phyloP scores from a whole-genome alignment of 495 filamentous ascomycete species.

The Penicillium nucicola region DNA sequence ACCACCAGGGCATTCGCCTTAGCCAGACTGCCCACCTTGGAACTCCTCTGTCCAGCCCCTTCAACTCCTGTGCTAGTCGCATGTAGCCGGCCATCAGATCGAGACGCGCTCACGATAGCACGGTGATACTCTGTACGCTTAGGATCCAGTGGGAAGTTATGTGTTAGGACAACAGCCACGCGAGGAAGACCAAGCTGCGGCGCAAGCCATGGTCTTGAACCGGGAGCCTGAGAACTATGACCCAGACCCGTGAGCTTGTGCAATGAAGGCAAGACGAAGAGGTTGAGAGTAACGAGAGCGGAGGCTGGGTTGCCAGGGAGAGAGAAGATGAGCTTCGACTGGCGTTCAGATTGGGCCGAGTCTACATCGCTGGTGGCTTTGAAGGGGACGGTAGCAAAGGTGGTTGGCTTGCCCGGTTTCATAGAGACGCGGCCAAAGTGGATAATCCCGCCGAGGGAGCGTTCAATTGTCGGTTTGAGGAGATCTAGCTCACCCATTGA shows the following conservation, averaged over 20 bases:
- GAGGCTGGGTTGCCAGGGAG: conserved; percentile 93
- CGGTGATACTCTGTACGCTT: conserved; percentile 85
- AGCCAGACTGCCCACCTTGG: conserved; percentile 79
- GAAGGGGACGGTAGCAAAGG: conserved; percentile 83
- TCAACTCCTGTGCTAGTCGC: conserved; percentile 78
- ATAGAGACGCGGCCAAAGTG: conserved; percentile 96
- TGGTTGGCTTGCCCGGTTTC: conserved; percentile 98
- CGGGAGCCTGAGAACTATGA: conserved; percentile 24
- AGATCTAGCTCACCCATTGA: conserved; percentile 98
- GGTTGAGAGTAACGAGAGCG: conserved; percentile 85
- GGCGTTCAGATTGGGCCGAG: conserved; percentile 47
- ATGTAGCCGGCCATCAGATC: conserved; percentile 63
- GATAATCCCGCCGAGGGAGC: conserved; percentile 83
- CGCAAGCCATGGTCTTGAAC: conserved; percentile 18
- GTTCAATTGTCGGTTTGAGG: conserved; percentile 94
- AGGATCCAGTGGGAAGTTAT: conserved; percentile 69
- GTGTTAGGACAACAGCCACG: conserved; percentile 66
- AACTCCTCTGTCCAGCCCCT: conserved; percentile 71
- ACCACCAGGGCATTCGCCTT: conserved; percentile 84
- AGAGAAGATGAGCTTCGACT: conserved; percentile 76
- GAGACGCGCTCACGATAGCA: conserved; percentile 57
- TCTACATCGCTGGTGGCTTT: conserved; percentile 28
- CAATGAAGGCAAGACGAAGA: conserved; percentile 88
- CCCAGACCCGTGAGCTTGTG: conserved; percentile 59
- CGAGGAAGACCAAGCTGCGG: conserved; percentile 62